These are phyloP conservation scores for Neurospora sp. DNA, from an alignment of 495 filamentous ascomycete genomes.

Conservation along the genomic window DNA sequence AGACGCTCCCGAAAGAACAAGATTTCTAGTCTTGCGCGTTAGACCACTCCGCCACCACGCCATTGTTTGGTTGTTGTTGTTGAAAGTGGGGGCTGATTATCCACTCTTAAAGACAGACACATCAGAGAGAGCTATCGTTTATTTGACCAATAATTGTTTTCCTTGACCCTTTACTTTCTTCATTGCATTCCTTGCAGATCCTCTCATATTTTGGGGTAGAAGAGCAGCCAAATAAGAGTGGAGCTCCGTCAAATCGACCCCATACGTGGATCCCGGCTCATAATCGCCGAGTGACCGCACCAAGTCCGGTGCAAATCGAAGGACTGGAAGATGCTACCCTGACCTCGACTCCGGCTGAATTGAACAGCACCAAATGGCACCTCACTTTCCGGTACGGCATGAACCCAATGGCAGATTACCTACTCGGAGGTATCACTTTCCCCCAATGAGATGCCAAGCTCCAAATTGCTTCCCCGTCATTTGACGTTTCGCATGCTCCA, in stretches of 20 bases:
- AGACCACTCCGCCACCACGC: neutral
- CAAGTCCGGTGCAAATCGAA: neutral
- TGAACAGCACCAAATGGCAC: neutral
- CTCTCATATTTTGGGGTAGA: neutral
- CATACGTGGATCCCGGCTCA: neutral
- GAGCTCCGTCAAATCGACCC: neutral
- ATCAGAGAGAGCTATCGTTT: too few species aligned
- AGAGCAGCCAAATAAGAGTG: accelerated
- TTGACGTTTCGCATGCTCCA: too few species aligned
- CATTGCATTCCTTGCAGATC: too few species aligned
- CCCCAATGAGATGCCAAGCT: neutral
- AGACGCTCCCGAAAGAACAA: neutral
- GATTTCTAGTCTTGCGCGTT: neutral
- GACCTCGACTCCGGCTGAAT: neutral
- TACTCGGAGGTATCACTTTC: neutral
- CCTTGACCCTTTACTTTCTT: too few species aligned
- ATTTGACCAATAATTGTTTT: too few species aligned
- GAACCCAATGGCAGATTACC: neutral
- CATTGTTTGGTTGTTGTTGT: neutral
- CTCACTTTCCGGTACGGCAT: neutral
- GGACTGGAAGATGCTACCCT: neutral
- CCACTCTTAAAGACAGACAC: too few species aligned
- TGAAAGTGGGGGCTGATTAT: too few species aligned
- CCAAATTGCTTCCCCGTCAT: neutral
- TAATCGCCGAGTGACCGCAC: neutral